A percentile compares a stretch with the other conserved stretches of the same genome.
Conservation (phyloP, 352 stramenopile species). For the Phytophthora boehmeriae region DNA sequence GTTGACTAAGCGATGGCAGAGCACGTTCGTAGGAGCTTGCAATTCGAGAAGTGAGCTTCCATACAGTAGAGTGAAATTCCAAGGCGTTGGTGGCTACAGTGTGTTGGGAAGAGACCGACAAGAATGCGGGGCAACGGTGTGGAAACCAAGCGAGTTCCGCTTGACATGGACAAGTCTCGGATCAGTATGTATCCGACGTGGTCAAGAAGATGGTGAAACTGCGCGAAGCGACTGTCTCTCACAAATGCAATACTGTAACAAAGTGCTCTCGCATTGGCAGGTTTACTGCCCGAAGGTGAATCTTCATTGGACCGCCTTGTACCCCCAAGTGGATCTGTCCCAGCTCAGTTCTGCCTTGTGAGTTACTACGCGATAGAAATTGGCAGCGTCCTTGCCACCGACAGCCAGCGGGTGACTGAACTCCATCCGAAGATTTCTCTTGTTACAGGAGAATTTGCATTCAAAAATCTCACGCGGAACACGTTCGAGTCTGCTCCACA, state of each 20-base stretch:
- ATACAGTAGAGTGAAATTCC: conserved; percentile 8
- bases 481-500: no score
- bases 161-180: conserved; percentile 23
- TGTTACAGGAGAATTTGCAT: background rate
- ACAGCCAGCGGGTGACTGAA: conserved; percentile 13
- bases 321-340: conserved; percentile 24
- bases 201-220: conserved; percentile 23
- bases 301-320: conserved; percentile 2
- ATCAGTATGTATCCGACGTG: conserved; percentile 29
- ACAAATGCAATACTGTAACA: no score
- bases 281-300: background rate
- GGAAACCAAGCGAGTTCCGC: background rate
- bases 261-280: no score
- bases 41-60: conserved; percentile 31
- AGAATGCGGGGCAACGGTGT: conserved; percentile 3
- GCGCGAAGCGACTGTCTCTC: background rate
- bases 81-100: conserved; percentile 3
- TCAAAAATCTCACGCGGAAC: no score
- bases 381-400: conserved; percentile 10
- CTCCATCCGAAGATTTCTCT: conserved; percentile 16
- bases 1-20: background rate
- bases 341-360: conserved; percentile 19
- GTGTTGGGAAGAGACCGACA: conserved; percentile 19
- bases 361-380: conserved; percentile 19
- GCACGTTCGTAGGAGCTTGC: conserved; percentile 10